Percentiles rank a stretch among this genome's conserved stretches.
Evolutionary conservation across 176 grass and related monocot genomes (phyloP).

Genomic region (Luzula sylvatica): DNA sequence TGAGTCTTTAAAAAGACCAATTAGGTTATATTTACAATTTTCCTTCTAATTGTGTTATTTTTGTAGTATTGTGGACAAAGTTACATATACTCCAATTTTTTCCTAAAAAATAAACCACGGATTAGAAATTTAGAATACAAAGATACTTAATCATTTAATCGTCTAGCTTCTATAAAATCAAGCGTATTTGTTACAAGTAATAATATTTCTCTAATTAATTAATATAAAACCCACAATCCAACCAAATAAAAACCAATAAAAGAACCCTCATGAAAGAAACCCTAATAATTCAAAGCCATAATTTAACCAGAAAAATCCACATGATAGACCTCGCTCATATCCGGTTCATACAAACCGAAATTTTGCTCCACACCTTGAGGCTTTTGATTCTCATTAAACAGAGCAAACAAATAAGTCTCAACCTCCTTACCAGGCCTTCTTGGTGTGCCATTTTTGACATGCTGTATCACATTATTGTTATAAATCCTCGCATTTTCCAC

Average conservation of each 20-base stretch:
- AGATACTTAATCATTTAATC: too few species aligned
- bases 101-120: too few species aligned
- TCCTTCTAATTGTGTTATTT: too few species aligned
- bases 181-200: too few species aligned
- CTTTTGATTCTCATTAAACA: slow-evolving; percentile 95
- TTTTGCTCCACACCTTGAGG: slow-evolving; percentile 59
- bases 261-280: neutral
- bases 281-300: slow-evolving; percentile 7
- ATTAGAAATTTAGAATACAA: too few species aligned
- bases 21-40: too few species aligned
- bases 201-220: neutral
- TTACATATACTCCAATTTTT: too few species aligned
- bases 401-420: slow-evolving; percentile 84
- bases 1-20: too few species aligned
- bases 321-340: slow-evolving; percentile 87
- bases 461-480: slow-evolving; percentile 52
- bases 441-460: slow-evolving; percentile 52
- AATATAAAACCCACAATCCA: neutral
- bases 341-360: slow-evolving; percentile 73
- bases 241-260: neutral
- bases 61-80: too few species aligned
- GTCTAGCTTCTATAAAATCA: too few species aligned
- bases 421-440: slow-evolving; percentile 48
- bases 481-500: slow-evolving; percentile 67
- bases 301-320: slow-evolving; percentile 39